Evolutionary conservation across 2,329 filamentous ascomycete species (phyloP), one percentile per base, ranked within the genome.

Genomic region (Ophiostoma piceae): DNA sequence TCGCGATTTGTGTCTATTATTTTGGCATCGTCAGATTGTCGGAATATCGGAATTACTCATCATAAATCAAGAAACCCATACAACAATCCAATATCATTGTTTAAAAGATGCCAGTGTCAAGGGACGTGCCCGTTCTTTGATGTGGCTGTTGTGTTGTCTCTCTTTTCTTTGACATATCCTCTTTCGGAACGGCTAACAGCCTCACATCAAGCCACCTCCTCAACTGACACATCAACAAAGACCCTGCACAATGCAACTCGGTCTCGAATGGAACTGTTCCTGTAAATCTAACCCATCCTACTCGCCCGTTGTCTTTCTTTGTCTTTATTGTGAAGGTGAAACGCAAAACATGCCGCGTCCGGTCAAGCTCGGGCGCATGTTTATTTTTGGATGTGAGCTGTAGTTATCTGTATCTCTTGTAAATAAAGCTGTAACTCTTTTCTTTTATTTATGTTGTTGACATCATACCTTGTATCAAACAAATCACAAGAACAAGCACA

Each of bases 111-210:
- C 7, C 43, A 7, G 8, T 47, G 43, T 7, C 14, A n/a, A n/a
- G 16, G 51, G 51, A 22, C 16, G 47, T 51, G 47, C 14, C 47
- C 16, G 47, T 22, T 51, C 19, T 51, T 51, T 51, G 47, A 51
- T 51, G 39, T 14, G 11, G 2, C 7, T 16, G 16, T 47, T 7
- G 19, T 19, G 19, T 47, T 16, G 3, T 47, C 51, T 26, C 26
- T 57, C 8, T 57, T 65, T 65, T 65, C 62, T 66, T 66, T 66
- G 62, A 66, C 35, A 66, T 47, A 29, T 47, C 65, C 65, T n/a
- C n/a, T 43, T 66, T 47, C 65, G 65, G 65, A 66, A 66, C 37
- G 29, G 16, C 37, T 39, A 47, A 66, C 65, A 66, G 22, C 65
- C 37, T 66, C 62, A 26, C n/a, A 12, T 35, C 62, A 19, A 22